Base-by-base conservation (phyloP, 73 alveolate genomes). In the Effrenium voratum region DNA sequence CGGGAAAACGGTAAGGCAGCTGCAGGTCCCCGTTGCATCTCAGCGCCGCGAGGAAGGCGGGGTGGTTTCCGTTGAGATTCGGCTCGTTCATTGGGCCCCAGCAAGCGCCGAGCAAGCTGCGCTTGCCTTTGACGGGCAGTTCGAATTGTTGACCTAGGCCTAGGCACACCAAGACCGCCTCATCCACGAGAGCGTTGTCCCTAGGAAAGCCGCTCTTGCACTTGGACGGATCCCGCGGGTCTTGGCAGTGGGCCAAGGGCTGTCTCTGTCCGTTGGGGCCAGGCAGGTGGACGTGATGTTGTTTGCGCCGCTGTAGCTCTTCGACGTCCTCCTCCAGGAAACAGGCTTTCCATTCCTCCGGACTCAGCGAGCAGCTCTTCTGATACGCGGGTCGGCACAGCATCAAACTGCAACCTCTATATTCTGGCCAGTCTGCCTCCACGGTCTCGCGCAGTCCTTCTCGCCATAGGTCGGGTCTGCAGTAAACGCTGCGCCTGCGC, bases 11-110 rank as follows among this genome's bases (percentile, higher is more conserved):
- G 76, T 82, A 82, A 16, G 93, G 93, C 47, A 82, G 68, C 50
- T 82, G 93, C 45, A 82, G 77, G 55, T 82, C 93, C n/a, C 55
- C 24, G 75, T 82, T 82, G 93, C 93, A 82, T 76, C 93, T 47
- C 41, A 82, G 40, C 34, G 49, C 75, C 6, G 93, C 93, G 36
- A 82, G 93, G 47, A 82, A n/a, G 3, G 93, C 93, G 5, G 93
- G 93, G 59, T 82, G 93, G 46, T 44, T 82, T 26, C 93, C 93
- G 75, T 82, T 82, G 52, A 82, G 50, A 76, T 82, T 49, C 36
- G 47, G 57, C 10, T 82, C 93, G 75, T 82, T 82, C 50, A 44
- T 34, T 22, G 93, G 93, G n/a, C 93, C 93, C 93, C 93, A 82
- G 76, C 46, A 32, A 2, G 75, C n/a, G 45, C 93, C 93, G 38